phyloP scores from a whole-genome alignment of 768 basidiomycete species.

The Tulasnella calospora region DNA sequence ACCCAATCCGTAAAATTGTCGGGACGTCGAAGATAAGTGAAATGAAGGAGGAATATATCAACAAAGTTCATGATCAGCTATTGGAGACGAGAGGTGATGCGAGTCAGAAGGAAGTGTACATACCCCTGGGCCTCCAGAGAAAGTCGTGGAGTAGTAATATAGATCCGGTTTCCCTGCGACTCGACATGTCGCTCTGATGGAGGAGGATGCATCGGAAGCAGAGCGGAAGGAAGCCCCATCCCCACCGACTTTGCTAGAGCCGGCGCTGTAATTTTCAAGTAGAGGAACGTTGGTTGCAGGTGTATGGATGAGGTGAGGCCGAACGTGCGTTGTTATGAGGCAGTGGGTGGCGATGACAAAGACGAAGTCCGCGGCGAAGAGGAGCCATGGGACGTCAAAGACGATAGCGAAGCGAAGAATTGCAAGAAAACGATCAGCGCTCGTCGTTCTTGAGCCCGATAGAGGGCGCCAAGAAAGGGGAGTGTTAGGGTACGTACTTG shows the following conservation, averaged over 20 bases:
- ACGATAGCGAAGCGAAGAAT: not conserved
- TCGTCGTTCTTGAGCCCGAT: not conserved
- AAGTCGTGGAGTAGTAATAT: constrained; percentile 89
- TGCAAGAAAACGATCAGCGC: not conserved
- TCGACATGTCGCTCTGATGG: constrained; percentile 81
- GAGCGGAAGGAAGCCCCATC: constrained; percentile 85
- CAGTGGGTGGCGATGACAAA: not conserved
- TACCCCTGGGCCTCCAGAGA: constrained; percentile 90
- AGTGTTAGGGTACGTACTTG: constrained; percentile 55
- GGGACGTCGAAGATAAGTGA: not conserved
- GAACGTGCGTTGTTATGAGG: not conserved
- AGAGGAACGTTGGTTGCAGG: not conserved
- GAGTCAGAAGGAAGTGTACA: constrained; percentile 33
- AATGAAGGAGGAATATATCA: not conserved
- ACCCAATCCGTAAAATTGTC: constrained; percentile 10
- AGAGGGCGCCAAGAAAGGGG: not conserved
- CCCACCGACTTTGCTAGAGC: constrained; percentile 84
- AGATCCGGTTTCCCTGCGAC: constrained; percentile 70
- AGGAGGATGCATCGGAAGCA: constrained; percentile 47
- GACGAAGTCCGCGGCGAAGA: not conserved
- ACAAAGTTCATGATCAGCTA: constrained; percentile 1
- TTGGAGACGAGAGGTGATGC: not conserved
- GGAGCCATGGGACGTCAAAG: not conserved
- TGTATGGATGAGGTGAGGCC: not conserved
- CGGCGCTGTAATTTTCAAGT: constrained; percentile 59